A percentile compares a stretch with the other conserved stretches of the same genome.
Conservation (phyloP, 257 asterid species). For the Jacaranda copaia region DNA sequence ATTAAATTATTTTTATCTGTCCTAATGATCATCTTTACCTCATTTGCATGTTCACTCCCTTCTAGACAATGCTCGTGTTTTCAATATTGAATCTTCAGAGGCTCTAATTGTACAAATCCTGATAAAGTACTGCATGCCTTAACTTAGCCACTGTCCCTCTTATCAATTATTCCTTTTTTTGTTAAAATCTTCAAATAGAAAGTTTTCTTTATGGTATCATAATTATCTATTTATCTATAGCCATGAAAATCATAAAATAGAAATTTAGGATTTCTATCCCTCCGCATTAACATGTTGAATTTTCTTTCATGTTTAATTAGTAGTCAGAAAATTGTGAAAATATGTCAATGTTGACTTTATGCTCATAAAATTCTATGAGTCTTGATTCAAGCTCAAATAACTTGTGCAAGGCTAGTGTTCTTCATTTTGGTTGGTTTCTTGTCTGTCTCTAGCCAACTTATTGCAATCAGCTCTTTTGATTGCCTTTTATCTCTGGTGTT, state of each 20-base stretch:
- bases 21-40: constrained; percentile 8
- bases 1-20: neutral
- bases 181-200: neutral
- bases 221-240: neutral
- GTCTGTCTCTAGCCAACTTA: constrained; percentile 15
- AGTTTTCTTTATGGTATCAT: neutral
- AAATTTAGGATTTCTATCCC: neutral
- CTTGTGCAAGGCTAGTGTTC: constrained; percentile 25
- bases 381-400: constrained; percentile 21
- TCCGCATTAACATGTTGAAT: neutral
- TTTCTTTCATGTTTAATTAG: neutral
- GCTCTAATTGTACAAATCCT: constrained; percentile 2
- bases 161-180: neutral
- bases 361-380: constrained; percentile 9
- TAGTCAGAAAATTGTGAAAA: constrained; percentile 8
- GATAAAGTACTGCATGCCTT: constrained; percentile 1
- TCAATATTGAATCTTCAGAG: neutral
- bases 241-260: constrained; percentile 15
- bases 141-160: neutral
- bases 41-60: neutral
- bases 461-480: constrained; percentile 4
- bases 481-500: constrained; percentile 23
- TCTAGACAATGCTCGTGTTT: constrained; percentile 20
- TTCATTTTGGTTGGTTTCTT: neutral
- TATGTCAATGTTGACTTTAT: constrained; percentile 11